A percentile compares a stretch with the other conserved stretches of the same genome.
Evolutionary conservation across 164 flowering plant genomes (phyloP).

Genomic region (Aristolochia californica): DNA sequence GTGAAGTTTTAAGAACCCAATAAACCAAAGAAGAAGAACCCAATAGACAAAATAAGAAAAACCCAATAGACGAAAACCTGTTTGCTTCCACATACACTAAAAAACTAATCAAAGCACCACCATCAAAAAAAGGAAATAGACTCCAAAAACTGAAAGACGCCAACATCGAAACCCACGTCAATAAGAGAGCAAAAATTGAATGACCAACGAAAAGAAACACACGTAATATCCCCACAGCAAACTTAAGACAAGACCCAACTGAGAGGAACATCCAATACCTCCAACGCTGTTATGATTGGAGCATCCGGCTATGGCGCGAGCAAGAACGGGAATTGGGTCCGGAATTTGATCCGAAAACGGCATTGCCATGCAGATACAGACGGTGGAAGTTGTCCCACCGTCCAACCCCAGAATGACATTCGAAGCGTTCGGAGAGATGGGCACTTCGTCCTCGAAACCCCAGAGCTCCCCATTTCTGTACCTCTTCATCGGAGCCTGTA

Average conservation of each 20-base stretch:
- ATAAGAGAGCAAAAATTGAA: background rate
- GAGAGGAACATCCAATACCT: constrained; percentile 25
- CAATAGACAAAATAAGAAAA: no score
- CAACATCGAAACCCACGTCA: background rate
- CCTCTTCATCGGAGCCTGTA: constrained; percentile 27
- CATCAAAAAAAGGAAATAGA: background rate
- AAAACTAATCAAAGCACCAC: no score
- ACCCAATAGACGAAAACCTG: no score
- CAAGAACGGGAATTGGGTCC: constrained; percentile 59
- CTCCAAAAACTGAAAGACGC: background rate
- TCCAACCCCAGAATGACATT: constrained; percentile 67
- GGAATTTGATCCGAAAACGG: constrained; percentile 33
- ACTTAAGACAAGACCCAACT: background rate
- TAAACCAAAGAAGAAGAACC: no score
- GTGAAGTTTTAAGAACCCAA: no score
- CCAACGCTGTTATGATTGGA: constrained; percentile 90
- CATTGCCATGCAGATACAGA: constrained; percentile 70
- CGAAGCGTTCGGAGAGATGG: constrained; percentile 7
- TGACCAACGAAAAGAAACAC: no score
- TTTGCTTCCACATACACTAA: no score
- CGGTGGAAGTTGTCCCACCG: constrained; percentile 85
- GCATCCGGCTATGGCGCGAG: constrained; percentile 79
- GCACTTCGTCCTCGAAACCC: constrained; percentile 38
- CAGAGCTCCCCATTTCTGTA: constrained; percentile 49
- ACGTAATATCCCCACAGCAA: background rate